A percentile compares a stretch with the other conserved stretches of the same genome.
Conservation (phyloP, 495 filamentous ascomycete species). For the Podospora pseudocomata region DNA sequence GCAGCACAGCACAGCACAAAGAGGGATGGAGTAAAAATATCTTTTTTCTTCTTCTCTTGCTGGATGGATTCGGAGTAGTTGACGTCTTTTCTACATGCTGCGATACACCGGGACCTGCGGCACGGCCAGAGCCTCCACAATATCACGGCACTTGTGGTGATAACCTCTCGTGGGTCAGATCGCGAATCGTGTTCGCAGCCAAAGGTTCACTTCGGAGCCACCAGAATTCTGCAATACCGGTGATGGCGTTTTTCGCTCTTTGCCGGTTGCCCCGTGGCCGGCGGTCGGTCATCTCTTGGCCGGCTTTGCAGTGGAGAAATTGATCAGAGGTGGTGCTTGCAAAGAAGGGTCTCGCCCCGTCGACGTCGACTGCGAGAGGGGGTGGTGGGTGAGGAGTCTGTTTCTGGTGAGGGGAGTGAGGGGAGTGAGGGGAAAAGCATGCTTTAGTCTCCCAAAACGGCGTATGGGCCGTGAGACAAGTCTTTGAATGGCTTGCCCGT, state of each 20-base stretch:
- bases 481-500: constrained; percentile 1
- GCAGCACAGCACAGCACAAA: constrained; percentile 30
- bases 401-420: not conserved
- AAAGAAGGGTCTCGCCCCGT: constrained; percentile 7
- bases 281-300: constrained; percentile 7
- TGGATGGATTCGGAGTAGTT: not conserved
- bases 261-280: not conserved
- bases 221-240: not conserved
- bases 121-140: constrained; percentile 31
- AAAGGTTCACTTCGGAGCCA: not conserved
- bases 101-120: constrained; percentile 20
- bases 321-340: not conserved
- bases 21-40: constrained; percentile 34
- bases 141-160: constrained; percentile 12
- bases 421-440: not conserved
- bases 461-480: constrained; percentile 5
- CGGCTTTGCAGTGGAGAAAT: constrained; percentile 6
- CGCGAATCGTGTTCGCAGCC: not conserved
- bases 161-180: not conserved
- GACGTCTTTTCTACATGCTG: constrained; percentile 24
- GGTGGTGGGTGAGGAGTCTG: not conserved
- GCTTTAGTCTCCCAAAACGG: constrained; percentile 7
- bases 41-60: not conserved
- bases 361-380: not conserved
- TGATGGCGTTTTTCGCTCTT: not conserved